Evolutionary conservation across 441 rosid genomes (phyloP), one percentile per base, ranked within the genome.

Genomic region (Flueggea neowawraea): DNA sequence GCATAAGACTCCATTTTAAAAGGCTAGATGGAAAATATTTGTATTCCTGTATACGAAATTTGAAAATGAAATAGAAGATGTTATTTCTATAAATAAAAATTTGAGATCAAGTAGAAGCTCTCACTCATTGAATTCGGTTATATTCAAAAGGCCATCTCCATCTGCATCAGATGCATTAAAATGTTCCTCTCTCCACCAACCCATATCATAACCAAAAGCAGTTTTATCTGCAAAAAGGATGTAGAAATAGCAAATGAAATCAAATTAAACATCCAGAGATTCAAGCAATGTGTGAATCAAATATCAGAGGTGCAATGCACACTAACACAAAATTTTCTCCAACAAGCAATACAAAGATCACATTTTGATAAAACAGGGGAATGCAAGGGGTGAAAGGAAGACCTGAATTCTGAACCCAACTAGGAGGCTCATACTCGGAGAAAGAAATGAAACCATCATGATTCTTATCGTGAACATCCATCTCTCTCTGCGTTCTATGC

Each of bases 141-240:
- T 55, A 68, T 95, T 88, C 75, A 95, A 69, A 8, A 84, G 75
- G 55, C 96, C 95, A 85, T 95, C 96, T 75, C 95, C 97, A 80
- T 89, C 81, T 14, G 73, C 89, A 89, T 95, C 97, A 33, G 99
- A 86, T 54, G 97, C 97, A 74, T 87, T 89, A 58, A 95, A 95
- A 79, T 95, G 98, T 70, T 87, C 96, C 75, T 83, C 90, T 74
- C 80, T 91, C 99, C 97, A 91, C 97, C 99, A 95, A 57, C 97
- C 99, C 94, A 91, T 95, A 15, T 89, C 87, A 75, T 80, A 76
- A 53, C 89, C 90, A 75, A 82, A 82, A 33, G 96, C 73, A 63
- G 71, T 72, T 10, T 80, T 75, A 71, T 83, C 99, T 88, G 70
- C 39, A 33, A 61, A 50, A 51, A 54, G 47, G 62, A 54, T 49